phyloP scores from a whole-genome alignment of 164 flowering plant species.

The Malania oleifera region DNA sequence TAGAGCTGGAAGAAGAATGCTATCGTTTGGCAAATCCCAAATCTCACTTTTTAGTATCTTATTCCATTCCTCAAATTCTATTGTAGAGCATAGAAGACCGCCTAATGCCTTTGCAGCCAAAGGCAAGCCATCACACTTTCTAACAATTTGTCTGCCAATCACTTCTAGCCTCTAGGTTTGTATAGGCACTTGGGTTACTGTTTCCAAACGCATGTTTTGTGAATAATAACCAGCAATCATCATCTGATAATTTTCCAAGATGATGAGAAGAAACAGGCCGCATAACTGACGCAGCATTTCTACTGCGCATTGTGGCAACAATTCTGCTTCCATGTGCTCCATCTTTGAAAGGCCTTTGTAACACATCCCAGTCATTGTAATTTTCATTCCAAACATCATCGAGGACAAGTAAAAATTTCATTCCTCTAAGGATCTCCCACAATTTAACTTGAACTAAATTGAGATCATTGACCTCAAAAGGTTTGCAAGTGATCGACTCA shows the following conservation, averaged over 20 bases:
- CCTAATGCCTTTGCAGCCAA: constrained; percentile 27
- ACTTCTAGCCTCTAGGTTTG: constrained; percentile 7
- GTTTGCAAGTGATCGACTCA: not conserved
- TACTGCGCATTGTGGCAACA: constrained; percentile 25
- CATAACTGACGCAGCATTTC: constrained; percentile 13
- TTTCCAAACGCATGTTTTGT: constrained; percentile 15
- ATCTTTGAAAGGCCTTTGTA: constrained; percentile 13
- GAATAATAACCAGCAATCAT: constrained; percentile 26
- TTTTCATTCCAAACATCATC: constrained; percentile 30
- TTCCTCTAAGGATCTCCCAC: not conserved
- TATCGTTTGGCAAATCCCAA: constrained; percentile 10
- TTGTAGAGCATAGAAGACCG: constrained; percentile 11
- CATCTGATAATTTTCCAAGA: constrained; percentile 14
- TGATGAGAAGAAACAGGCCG: not conserved
- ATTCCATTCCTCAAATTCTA: constrained; percentile 15
- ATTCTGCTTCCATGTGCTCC: constrained; percentile 27
- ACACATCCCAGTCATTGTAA: constrained; percentile 12
- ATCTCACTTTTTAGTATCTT: constrained; percentile 14
- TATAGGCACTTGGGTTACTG: not conserved
- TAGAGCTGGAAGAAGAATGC: constrained; percentile 11
- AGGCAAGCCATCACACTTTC: constrained; percentile 31
- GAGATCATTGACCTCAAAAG: not conserved
- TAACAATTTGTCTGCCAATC: constrained; percentile 20
- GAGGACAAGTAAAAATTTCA: constrained; percentile 15
- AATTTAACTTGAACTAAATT: no score